Conservation (phyloP, 345 rosid species). For the Gossypium ekmanianum region DNA sequence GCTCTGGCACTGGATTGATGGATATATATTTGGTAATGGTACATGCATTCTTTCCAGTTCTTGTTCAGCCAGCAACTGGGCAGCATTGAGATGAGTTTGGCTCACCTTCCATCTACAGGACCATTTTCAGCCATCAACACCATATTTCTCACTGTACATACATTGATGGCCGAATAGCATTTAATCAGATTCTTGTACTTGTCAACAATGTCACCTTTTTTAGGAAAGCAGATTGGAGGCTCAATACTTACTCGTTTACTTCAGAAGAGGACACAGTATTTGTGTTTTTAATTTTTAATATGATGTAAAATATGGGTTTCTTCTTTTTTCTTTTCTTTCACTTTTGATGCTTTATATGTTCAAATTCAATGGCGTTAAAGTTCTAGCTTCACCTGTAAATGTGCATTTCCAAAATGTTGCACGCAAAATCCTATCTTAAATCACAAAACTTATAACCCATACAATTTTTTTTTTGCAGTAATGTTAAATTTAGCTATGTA, state of each 20-base stretch:
- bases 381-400: no score
- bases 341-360: no score
- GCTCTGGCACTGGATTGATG: not conserved
- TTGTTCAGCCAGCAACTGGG: not conserved
- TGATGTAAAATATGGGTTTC: no score
- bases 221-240: not conserved
- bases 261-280: no score
- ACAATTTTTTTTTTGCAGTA: no score
- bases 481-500: no score
- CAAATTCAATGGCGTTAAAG: no score
- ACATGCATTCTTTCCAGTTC: slow-evolving; percentile 13
- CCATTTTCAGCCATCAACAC: slow-evolving; percentile 13
- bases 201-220: slow-evolving; percentile 10
- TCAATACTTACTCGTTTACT: not conserved
- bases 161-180: slow-evolving; percentile 10
- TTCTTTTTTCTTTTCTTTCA: no score
- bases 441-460: no score
- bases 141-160: slow-evolving; percentile 10
- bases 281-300: no score
- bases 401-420: no score
- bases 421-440: no score
- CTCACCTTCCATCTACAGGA: not conserved
- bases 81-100: not conserved
- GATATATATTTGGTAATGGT: not conserved
- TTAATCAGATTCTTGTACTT: not conserved